Percentiles rank a stretch among this genome's conserved stretches.
Evolutionary conservation across 805 yeast species (phyloP).

Genomic region (Yamadazyma endophytica): DNA sequence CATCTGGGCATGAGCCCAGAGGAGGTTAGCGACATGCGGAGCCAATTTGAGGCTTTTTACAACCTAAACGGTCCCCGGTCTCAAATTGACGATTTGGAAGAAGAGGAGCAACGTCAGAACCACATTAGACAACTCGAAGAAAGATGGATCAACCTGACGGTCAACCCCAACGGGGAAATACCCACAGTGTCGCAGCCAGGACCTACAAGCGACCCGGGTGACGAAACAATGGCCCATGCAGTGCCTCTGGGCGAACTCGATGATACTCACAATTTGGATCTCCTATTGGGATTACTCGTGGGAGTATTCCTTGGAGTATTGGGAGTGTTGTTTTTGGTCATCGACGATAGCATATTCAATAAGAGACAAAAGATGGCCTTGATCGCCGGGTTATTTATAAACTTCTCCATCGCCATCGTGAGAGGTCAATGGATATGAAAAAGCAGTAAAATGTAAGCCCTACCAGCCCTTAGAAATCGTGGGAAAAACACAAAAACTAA

Average conservation of each 20-base stretch:
- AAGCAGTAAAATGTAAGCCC: constrained; percentile 31
- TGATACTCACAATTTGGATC: constrained; percentile 50
- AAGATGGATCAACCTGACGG: constrained; percentile 82
- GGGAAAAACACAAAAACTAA: constrained; percentile 7
- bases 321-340: constrained; percentile 54
- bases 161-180: constrained; percentile 44
- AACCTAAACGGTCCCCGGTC: constrained; percentile 35
- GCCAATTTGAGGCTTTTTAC: constrained; percentile 70
- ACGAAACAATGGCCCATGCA: constrained; percentile 9
- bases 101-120: constrained; percentile 35
- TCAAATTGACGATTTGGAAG: constrained; percentile 35
- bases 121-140: constrained; percentile 68
- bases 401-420: constrained; percentile 62
- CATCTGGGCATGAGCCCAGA: constrained; percentile 79
- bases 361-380: constrained; percentile 65
- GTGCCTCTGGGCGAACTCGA: constrained; percentile 24
- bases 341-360: constrained; percentile 57
- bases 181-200: constrained; percentile 5
- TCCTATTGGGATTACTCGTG: constrained; percentile 62
- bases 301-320: constrained; percentile 77
- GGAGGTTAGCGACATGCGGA: constrained; percentile 67
- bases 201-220: constrained; percentile 6
- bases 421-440: constrained; percentile 41
- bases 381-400: constrained; percentile 64
- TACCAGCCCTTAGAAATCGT: constrained; percentile 42